A percentile compares a stretch with the other conserved stretches of the same genome.
Evolutionary conservation across 192 early-diverging fungal genomes (phyloP).

Genomic region (Backusella westeae): DNA sequence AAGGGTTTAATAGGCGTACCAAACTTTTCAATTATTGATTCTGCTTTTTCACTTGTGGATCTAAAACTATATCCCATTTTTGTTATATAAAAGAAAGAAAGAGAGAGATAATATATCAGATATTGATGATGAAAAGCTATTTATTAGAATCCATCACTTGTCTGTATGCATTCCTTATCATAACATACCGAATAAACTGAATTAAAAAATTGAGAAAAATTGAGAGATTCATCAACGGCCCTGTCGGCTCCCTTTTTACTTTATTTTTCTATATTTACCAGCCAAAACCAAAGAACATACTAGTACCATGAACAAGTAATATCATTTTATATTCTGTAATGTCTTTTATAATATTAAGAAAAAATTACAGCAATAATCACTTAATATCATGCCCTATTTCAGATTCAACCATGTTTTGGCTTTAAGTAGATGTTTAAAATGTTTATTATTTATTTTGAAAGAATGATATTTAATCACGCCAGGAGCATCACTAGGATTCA

Average conservation of each 20-base stretch:
- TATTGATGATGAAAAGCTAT: not conserved
- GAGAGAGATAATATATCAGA: not conserved
- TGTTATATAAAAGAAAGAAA: not conserved
- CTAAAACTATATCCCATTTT: slow-evolving; percentile 10
- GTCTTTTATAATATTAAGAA: no score
- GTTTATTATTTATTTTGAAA: not conserved
- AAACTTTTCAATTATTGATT: slow-evolving; percentile 57
- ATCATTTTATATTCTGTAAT: no score
- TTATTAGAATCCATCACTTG: not conserved
- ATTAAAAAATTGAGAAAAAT: not conserved
- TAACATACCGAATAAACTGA: not conserved
- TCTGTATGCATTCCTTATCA: not conserved
- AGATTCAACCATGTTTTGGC: not conserved
- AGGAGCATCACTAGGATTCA: not conserved
- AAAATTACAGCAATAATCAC: no score
- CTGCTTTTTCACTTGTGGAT: slow-evolving; percentile 3
- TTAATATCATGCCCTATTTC: not conserved
- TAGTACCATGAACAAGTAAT: no score
- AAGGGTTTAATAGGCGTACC: slow-evolving; percentile 82
- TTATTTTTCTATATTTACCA: no score
- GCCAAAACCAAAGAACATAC: no score
- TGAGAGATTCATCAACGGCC: not conserved
- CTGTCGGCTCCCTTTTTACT: no score
- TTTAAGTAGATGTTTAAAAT: not conserved
- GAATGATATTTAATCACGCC: not conserved